Evolutionary conservation across 192 early-diverging fungal genomes (phyloP).

Genomic region (Helicostylum pulchrum): DNA sequence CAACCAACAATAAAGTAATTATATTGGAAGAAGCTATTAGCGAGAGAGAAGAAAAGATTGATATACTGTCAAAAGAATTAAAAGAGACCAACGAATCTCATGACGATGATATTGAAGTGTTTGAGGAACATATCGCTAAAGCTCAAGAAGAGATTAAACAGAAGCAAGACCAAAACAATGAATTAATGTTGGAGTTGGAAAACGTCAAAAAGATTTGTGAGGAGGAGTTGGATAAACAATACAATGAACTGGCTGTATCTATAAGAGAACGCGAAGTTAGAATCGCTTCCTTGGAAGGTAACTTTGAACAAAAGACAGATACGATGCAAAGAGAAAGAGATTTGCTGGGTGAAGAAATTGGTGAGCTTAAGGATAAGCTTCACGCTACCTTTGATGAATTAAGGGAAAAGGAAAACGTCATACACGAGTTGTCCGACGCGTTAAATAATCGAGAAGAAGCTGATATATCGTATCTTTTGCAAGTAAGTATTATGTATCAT

Average conservation of each 20-base stretch:
- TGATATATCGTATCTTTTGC: too few species aligned
- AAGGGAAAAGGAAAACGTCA: background rate
- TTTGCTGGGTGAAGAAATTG: conserved; percentile 14
- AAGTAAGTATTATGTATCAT: too few species aligned
- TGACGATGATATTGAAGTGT: background rate
- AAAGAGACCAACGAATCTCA: background rate
- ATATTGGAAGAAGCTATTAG: background rate
- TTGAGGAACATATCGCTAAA: background rate
- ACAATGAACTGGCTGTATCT: conserved; percentile 9
- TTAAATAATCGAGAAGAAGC: background rate
- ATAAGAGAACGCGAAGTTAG: conserved; percentile 23
- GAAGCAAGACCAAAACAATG: background rate
- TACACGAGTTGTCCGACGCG: background rate
- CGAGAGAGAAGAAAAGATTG: conserved; percentile 1
- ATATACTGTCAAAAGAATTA: background rate
- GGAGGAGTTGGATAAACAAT: conserved; percentile 3
- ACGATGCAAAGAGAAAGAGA: conserved; percentile 18
- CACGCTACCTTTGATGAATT: background rate
- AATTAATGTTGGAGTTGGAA: background rate
- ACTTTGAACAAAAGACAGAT: conserved; percentile 17
- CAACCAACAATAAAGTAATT: background rate
- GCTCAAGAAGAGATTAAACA: background rate
- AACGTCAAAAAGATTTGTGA: conserved; percentile 14
- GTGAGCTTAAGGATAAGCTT: conserved; percentile 10
- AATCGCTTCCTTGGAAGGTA: conserved; percentile 14